Base-by-base conservation (phyloP, 257 asterid species). In the Fraxinus quadrangulata region DNA sequence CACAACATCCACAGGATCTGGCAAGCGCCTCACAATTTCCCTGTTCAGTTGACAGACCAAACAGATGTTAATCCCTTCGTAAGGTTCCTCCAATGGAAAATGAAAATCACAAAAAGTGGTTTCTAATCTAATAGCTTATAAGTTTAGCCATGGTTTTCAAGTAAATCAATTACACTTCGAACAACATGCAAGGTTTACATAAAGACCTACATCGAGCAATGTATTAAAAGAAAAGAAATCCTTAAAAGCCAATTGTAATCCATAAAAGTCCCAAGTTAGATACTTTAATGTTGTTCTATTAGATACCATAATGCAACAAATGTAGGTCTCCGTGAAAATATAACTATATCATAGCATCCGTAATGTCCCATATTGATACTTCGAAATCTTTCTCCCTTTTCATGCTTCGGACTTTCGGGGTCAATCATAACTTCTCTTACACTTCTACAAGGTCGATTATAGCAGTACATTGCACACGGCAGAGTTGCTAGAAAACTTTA, bases 21-120 rank as follows among this genome's bases (percentile, higher is more conserved):
- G 84, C 59, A 23, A 89, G 67, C 6, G 88, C 92, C 87, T 92
- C 98, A 6, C 95, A 93, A 89, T 90, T 92, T 73, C 99, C 99
- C 99, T 96, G 89, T 66, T 7, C 70, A 70, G 31, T 74, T 71
- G 40, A 72, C 31, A 59, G 51, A 78, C 26, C 37, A 61, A 51
- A 23, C 31, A 21, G 24, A 36, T 42, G 54, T 75, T 70, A 45
- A 36, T 24, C 49, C 37, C 12, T 8, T 31, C 23, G 4, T 4
- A 17, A 49, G 61, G 6, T 16, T 49, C 30, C 2, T 5, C 67
- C 67, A 4, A 61, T 7, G 28, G 30, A 61, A 61, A 8, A 61
- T 21, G 31, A 21, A 16, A 61, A 24, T 5, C 10, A 17, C 65
- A 54, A 0, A 54, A 54, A 54, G n/a, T 42, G 49, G 49, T 42